Evolutionary conservation across 805 yeast species (phyloP), one percentile per base, ranked within the genome.

Genomic region (Ogataea parapolymorpha): DNA sequence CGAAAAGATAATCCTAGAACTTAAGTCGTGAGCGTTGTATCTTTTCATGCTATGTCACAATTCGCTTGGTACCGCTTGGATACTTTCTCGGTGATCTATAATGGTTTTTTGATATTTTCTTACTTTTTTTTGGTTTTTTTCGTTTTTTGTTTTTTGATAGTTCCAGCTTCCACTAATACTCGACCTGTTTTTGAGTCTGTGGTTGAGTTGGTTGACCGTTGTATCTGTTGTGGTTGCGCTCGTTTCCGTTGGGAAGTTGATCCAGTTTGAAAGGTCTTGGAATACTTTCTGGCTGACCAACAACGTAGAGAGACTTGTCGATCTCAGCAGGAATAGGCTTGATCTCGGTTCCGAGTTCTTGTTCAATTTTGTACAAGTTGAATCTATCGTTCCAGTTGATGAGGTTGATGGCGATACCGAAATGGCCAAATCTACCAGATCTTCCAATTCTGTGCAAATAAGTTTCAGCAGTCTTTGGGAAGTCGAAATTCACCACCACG

Each of bases 401-500:
- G 57, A 93, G 77, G 69, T 93, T 93, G 60, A 93, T 89, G 24
- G 99, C 99, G 62, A 93, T 76, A 74, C 99, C 99, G 61, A 90
- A 79, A 65, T 93, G 99, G 52, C 99, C 99, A 59, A 87, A 93
- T 74, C 99, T 86, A 54, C 99, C 98, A 6, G 97, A 89, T 74
- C 99, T 88, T 75, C 98, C 98, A 55, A 91, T 93, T 76, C 98
- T 85, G 71, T 93, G 99, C 55, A 93, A 76, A 63, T 93, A 93
- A 29, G 98, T 93, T 66, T 93, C 99, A 6, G 98, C 97, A 39
- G 84, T 88, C 66, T 91, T 91, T 47, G 99, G 99, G 83, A 93
- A 93, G 66, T 93, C 99, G 63, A 93, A 93, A 70, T 93, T 93
- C 58, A 93, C 86, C 36, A 93, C 99, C 34, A 93, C 98, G 61